A percentile compares a stretch with the other conserved stretches of the same genome.
Evolutionary conservation across 1,139 yeast genomes (phyloP).

Genomic region (Kodamaea arcana): DNA sequence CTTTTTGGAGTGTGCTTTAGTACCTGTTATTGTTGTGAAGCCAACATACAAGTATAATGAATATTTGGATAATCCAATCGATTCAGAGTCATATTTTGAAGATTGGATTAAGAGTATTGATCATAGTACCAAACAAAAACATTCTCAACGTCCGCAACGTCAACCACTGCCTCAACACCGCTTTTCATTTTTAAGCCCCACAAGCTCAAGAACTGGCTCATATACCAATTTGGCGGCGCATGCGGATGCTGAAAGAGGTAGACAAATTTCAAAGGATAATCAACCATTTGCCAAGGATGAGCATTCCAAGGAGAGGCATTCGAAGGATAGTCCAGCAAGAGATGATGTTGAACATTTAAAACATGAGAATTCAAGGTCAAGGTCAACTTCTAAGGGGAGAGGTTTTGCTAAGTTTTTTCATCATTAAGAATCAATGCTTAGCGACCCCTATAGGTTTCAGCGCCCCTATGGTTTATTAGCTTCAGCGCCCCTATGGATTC

Average conservation of each 20-base stretch:
- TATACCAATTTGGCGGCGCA: conserved; percentile 14
- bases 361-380: conserved; percentile 16
- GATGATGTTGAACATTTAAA: too few relatives aligned
- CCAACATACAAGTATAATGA: conserved; percentile 47
- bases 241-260: conserved; percentile 5
- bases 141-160: not conserved
- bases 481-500: too few relatives aligned
- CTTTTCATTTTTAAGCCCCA: conserved; percentile 16
- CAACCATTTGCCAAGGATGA: conserved; percentile 5
- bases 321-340: too few relatives aligned
- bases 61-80: conserved; percentile 20
- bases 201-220: conserved; percentile 17
- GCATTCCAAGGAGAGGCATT: not conserved
- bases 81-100: conserved; percentile 27
- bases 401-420: conserved; percentile 21
- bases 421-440: conserved; percentile 4
- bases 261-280: conserved; percentile 3
- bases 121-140: not conserved
- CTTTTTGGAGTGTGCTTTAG: conserved; percentile 61
- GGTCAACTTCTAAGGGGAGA: conserved; percentile 18
- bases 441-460: too few relatives aligned
- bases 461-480: too few relatives aligned
- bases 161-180: conserved; percentile 3
- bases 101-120: conserved; percentile 27
- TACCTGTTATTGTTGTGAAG: conserved; percentile 66